Percentiles rank a stretch among this genome's conserved stretches.
Conservation (phyloP, 108 stramenopile species). For the Nitzschia putrida region DNA sequence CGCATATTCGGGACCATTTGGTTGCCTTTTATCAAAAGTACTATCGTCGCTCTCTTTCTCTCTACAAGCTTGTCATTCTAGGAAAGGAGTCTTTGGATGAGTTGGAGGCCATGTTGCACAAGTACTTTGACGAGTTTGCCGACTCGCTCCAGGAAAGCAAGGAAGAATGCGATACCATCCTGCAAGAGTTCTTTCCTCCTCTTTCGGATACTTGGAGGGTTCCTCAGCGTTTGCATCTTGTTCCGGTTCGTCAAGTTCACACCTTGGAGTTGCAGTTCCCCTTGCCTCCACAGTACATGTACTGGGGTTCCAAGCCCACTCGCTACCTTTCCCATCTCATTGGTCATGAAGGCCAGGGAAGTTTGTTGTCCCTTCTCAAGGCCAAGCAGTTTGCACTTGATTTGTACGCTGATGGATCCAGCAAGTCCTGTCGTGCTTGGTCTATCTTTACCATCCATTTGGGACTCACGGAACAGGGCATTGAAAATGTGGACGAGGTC, state of each 20-base stretch:
- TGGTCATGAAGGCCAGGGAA: constrained; percentile 81
- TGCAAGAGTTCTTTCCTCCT: constrained; percentile 22
- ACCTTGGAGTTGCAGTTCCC: constrained; percentile 50
- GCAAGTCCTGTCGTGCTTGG: constrained; percentile 45
- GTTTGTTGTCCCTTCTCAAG: constrained; percentile 62
- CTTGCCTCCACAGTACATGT: constrained; percentile 32
- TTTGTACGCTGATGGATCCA: constrained; percentile 56
- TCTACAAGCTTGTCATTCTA: constrained; percentile 69
- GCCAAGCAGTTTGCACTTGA: constrained; percentile 67
- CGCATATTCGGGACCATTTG: constrained; percentile 58
- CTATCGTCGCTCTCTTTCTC: constrained; percentile 76
- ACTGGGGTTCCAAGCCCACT: constrained; percentile 49
- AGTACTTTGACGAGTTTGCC: constrained; percentile 53
- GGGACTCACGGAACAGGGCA: constrained; percentile 64
- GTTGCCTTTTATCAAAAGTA: constrained; percentile 69
- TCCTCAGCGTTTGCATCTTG: constrained; percentile 38
- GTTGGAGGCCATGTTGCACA: constrained; percentile 49
- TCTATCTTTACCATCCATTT: constrained; percentile 52
- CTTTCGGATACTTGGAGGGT: constrained; percentile 43
- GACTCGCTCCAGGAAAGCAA: constrained; percentile 30
- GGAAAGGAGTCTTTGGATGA: constrained; percentile 63
- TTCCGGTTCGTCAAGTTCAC: constrained; percentile 44
- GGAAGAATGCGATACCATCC: not conserved
- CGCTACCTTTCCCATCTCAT: constrained; percentile 72
- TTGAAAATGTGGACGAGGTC: constrained; percentile 71